phyloP scores from a whole-genome alignment of 2,329 filamentous ascomycete genomes.

The Scedosporium boydii region DNA sequence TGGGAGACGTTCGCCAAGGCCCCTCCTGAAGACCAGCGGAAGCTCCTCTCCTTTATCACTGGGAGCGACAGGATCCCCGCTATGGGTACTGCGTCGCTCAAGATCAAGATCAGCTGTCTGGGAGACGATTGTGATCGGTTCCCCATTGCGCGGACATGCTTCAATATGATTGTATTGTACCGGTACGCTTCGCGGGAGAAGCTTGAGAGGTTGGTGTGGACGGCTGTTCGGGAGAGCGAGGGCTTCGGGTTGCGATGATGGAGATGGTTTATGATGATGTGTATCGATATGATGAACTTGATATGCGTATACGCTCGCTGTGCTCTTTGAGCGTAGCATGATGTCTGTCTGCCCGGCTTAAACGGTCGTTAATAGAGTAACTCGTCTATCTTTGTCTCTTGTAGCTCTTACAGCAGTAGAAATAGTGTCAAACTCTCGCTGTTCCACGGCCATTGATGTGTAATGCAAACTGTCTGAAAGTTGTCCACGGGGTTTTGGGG shows the following conservation, averaged over 20 bases:
- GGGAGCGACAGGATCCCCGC: slow-evolving; percentile 86
- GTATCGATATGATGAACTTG: neutral
- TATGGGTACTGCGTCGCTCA: slow-evolving; percentile 70
- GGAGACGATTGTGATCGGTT: slow-evolving; percentile 67
- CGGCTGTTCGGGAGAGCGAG: slow-evolving; percentile 80
- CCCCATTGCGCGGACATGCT: slow-evolving; percentile 83
- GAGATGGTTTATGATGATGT: neutral
- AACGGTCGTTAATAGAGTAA: too few relatives aligned
- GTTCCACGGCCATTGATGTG: too few relatives aligned
- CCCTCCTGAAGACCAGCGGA: slow-evolving; percentile 59
- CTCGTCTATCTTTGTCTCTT: too few relatives aligned
- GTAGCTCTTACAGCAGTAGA: too few relatives aligned
- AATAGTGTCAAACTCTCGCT: too few relatives aligned
- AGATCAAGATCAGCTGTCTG: slow-evolving; percentile 66
- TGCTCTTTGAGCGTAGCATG: too few relatives aligned
- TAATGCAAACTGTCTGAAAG: too few relatives aligned
- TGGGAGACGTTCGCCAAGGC: slow-evolving; percentile 72
- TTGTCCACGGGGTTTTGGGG: too few relatives aligned
- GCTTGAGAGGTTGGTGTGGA: slow-evolving; percentile 67
- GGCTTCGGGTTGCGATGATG: slow-evolving; percentile 81
- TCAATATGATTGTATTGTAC: slow-evolving; percentile 74
- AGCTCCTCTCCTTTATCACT: slow-evolving; percentile 77
- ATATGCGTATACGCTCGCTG: too few relatives aligned
- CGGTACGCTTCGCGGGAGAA: slow-evolving; percentile 57
- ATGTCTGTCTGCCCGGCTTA: too few relatives aligned